These are phyloP conservation scores for Asterochloris erici DNA, from an alignment of 139 green algal species.

Conservation along the genomic window DNA sequence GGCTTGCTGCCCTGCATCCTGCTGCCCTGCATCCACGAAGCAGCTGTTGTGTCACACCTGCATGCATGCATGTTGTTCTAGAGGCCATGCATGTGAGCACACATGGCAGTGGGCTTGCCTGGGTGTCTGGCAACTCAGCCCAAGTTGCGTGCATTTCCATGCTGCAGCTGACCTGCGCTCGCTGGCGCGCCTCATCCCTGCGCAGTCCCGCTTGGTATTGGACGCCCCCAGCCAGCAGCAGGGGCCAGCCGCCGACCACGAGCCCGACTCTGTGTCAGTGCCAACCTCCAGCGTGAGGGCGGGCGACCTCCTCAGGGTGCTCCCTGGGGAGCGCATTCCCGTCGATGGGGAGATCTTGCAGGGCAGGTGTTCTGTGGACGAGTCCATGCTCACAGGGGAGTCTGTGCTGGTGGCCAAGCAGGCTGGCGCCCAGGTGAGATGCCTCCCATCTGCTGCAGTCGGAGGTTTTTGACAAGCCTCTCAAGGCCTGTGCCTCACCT, in stretches of 20 bases:
- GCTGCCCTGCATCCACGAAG: too few species aligned
- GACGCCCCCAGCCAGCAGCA: constrained; percentile 35
- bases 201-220: constrained; percentile 57
- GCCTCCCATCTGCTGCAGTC: too few species aligned
- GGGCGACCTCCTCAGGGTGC: constrained; percentile 63
- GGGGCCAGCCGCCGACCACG: neutral
- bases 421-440: constrained; percentile 17
- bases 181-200: constrained; percentile 74
- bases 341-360: constrained; percentile 81
- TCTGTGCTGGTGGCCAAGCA: constrained; percentile 48
- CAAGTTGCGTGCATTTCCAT: neutral
- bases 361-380: constrained; percentile 72
- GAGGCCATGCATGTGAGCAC: too few species aligned
- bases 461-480: neutral
- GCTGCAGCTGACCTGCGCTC: constrained; percentile 56
- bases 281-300: constrained; percentile 37
- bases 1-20: too few species aligned
- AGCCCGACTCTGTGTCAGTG: constrained; percentile 46
- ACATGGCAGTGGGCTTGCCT: too few species aligned
- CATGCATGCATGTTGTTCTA: too few species aligned
- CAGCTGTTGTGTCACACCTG: too few species aligned
- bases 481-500: too few species aligned
- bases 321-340: constrained; percentile 86
- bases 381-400: constrained; percentile 86
- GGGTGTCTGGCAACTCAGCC: too few species aligned